phyloP scores from a whole-genome alignment of 495 filamentous ascomycete genomes.

The Platismatia glauca region DNA sequence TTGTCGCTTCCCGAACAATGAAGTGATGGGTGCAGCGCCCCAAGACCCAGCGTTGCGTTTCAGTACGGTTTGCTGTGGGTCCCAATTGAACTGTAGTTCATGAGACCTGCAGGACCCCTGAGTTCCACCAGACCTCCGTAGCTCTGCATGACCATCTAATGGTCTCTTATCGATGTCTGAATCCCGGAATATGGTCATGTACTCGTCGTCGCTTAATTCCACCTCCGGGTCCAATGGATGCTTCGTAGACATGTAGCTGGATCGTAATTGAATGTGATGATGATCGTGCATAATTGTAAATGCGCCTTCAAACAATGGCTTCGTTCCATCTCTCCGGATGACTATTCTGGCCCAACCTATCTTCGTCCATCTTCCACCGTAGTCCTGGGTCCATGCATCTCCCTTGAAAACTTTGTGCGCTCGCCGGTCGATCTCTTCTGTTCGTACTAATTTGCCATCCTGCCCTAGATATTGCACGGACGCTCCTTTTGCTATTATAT shows the following conservation, averaged over 20 bases:
- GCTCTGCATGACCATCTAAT: constrained; percentile 36
- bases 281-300: constrained; percentile 73
- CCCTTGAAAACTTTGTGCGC: constrained; percentile 82
- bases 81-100: constrained; percentile 58
- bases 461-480: constrained; percentile 58
- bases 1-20: constrained; percentile 50
- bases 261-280: constrained; percentile 77
- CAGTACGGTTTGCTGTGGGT: constrained; percentile 59
- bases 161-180: constrained; percentile 59
- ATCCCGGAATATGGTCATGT: constrained; percentile 86
- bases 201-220: constrained; percentile 53
- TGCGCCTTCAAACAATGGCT: constrained; percentile 83
- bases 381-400: constrained; percentile 57
- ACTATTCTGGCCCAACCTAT: constrained; percentile 81
- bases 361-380: constrained; percentile 60
- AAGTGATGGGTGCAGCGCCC: constrained; percentile 45
- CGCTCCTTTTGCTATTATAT: constrained; percentile 72
- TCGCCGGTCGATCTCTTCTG: constrained; percentile 57
- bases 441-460: constrained; percentile 53
- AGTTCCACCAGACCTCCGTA: constrained; percentile 39
- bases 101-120: constrained; percentile 53
- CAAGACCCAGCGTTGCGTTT: constrained; percentile 38
- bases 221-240: constrained; percentile 65
- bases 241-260: constrained; percentile 65
- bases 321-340: constrained; percentile 61